These are phyloP conservation scores for Phaseolus coccineus DNA, from an alignment of 331 rosid species.

Conservation along the genomic window DNA sequence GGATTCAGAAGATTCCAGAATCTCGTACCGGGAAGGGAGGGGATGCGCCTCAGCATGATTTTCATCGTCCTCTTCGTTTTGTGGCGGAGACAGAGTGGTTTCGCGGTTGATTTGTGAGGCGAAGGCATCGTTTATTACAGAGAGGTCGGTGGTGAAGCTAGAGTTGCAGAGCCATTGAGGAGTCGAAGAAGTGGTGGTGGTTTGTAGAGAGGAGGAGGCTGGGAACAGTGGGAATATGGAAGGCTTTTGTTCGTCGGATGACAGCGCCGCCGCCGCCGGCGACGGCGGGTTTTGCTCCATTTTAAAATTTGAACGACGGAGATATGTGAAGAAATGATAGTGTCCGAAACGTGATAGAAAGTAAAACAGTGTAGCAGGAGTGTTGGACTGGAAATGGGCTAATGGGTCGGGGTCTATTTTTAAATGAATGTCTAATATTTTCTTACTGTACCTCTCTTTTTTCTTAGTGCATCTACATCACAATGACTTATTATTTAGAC, in stretches of 20 bases:
- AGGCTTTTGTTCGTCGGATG: conserved; percentile 39
- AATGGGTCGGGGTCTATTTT: neutral
- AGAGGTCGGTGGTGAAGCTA: conserved; percentile 79
- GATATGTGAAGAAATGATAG: neutral
- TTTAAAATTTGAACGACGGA: conserved; percentile 12
- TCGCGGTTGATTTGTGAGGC: conserved; percentile 45
- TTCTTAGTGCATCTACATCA: too few species aligned
- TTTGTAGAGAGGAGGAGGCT: conserved; percentile 46
- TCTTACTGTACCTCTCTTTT: too few species aligned
- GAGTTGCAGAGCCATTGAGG: conserved; percentile 87
- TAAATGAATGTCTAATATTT: too few species aligned
- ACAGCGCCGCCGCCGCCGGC: conserved; percentile 15
- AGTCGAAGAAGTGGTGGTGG: conserved; percentile 38
- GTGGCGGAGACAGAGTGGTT: conserved; percentile 22
- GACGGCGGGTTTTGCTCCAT: conserved; percentile 37
- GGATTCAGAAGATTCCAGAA: conserved; percentile 78
- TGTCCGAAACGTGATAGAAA: neutral
- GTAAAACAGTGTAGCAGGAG: neutral
- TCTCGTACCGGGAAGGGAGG: conserved; percentile 55
- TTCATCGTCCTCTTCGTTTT: conserved; percentile 45
- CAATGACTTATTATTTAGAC: too few species aligned
- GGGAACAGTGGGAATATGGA: conserved; percentile 70
- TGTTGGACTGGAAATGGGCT: neutral
- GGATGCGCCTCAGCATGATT: conserved; percentile 35
- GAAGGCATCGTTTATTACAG: conserved; percentile 69